These are phyloP conservation scores for Trichocladium antarcticum DNA, from an alignment of 495 filamentous ascomycete genomes.

Conservation along the genomic window DNA sequence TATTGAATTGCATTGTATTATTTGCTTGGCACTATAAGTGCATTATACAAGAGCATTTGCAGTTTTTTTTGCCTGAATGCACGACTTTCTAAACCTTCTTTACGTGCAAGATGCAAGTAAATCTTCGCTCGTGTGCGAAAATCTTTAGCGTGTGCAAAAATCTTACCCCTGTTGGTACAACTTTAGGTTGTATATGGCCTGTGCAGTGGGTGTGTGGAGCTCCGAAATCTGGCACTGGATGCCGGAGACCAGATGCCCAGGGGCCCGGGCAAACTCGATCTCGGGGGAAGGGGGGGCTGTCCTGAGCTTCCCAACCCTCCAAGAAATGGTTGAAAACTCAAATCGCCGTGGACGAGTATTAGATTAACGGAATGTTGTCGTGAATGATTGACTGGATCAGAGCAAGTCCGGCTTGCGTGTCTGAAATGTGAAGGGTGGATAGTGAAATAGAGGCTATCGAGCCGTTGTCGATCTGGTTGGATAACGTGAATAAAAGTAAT, in stretches of 20 bases:
- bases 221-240: too few relatives aligned
- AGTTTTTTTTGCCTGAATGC: too few relatives aligned
- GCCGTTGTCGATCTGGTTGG: constrained; percentile 25
- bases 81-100: too few relatives aligned
- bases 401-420: constrained; percentile 46
- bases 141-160: too few relatives aligned
- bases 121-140: too few relatives aligned
- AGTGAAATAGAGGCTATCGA: constrained; percentile 3
- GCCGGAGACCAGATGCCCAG: constrained; percentile 25
- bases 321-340: constrained; percentile 12
- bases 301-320: constrained; percentile 10
- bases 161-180: too few relatives aligned
- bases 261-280: constrained; percentile 14
- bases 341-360: constrained; percentile 34
- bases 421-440: constrained; percentile 18
- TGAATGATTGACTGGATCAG: constrained; percentile 41
- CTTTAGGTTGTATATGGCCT: too few relatives aligned
- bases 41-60: too few relatives aligned
- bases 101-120: too few relatives aligned
- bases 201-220: too few relatives aligned
- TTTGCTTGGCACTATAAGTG: too few relatives aligned
- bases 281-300: constrained; percentile 11
- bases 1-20: too few relatives aligned
- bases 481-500: constrained; percentile 26
- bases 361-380: constrained; percentile 29